phyloP scores from a whole-genome alignment of 768 basidiomycete species.

The Boletus fagicola region DNA sequence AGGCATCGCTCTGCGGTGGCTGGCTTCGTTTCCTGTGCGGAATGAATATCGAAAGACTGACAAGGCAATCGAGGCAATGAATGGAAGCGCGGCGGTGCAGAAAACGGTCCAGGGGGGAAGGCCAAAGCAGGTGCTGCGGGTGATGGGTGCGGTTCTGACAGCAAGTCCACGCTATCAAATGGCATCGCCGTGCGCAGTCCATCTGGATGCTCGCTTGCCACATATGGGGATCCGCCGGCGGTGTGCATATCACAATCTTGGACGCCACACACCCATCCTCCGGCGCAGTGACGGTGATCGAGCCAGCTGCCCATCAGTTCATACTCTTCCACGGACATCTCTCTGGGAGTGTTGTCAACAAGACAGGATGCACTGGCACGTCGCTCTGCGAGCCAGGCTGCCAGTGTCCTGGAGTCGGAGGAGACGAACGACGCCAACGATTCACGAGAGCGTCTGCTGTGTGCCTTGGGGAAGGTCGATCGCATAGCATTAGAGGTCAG shows the following conservation, averaged over 20 bases:
- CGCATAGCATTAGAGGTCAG: constrained; percentile 1
- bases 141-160: constrained; percentile 2
- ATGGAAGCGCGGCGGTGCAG: constrained; percentile 18
- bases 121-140: constrained; percentile 5
- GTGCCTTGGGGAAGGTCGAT: constrained; percentile 2
- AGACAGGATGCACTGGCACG: constrained; percentile 29
- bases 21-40: constrained; percentile 16
- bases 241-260: constrained; percentile 33
- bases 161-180: constrained; percentile 20
- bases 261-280: constrained; percentile 31
- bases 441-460: constrained; percentile 18
- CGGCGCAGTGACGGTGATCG: constrained; percentile 22
- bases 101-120: constrained; percentile 16
- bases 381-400: constrained; percentile 41
- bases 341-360: constrained; percentile 26
- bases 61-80: constrained; percentile 29
- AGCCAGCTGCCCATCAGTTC: constrained; percentile 51
- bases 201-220: constrained; percentile 14
- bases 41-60: constrained; percentile 17
- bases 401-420: constrained; percentile 34
- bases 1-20: constrained; percentile 15
- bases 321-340: constrained; percentile 47
- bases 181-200: constrained; percentile 29
- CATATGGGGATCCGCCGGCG: constrained; percentile 34
- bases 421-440: constrained; percentile 32